Conservation (phyloP, 164 flowering plant genomes). For the Liriodendron chinense region DNA sequence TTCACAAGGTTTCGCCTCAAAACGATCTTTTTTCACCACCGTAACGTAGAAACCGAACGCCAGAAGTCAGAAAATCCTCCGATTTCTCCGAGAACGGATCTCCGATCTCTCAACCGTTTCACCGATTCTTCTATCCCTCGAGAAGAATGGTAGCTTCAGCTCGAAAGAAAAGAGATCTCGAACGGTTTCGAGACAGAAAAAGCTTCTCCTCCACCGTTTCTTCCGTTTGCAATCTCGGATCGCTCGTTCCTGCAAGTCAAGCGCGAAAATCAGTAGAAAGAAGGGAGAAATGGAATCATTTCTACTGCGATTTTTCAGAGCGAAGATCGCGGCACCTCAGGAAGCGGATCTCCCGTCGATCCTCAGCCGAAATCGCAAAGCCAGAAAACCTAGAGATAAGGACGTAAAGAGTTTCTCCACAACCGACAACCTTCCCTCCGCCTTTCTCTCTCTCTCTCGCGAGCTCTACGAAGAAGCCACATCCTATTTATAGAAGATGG, state of each 20-base stretch:
- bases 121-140: too few relatives aligned
- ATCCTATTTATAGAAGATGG: background rate
- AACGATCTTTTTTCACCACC: too few relatives aligned
- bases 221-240: background rate
- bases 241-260: background rate
- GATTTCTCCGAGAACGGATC: too few relatives aligned
- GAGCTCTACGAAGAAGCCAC: background rate
- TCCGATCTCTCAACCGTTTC: too few relatives aligned
- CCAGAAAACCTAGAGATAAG: background rate
- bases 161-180: background rate
- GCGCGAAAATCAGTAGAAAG: background rate
- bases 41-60: conserved; percentile 7
- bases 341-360: too few relatives aligned
- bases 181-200: background rate
- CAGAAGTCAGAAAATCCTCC: background rate
- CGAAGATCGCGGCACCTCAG: too few relatives aligned
- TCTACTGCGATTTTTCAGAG: background rate
- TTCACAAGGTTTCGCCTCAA: too few relatives aligned
- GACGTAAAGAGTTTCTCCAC: background rate
- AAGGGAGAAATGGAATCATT: background rate
- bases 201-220: background rate
- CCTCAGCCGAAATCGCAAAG: background rate
- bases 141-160: background rate
- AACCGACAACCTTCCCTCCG: background rate
- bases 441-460: background rate